Percentiles rank a stretch among this genome's conserved stretches.
These are phyloP conservation scores for Corymbia maculata DNA, from an alignment of 345 rosid species.

Conservation along the genomic window DNA sequence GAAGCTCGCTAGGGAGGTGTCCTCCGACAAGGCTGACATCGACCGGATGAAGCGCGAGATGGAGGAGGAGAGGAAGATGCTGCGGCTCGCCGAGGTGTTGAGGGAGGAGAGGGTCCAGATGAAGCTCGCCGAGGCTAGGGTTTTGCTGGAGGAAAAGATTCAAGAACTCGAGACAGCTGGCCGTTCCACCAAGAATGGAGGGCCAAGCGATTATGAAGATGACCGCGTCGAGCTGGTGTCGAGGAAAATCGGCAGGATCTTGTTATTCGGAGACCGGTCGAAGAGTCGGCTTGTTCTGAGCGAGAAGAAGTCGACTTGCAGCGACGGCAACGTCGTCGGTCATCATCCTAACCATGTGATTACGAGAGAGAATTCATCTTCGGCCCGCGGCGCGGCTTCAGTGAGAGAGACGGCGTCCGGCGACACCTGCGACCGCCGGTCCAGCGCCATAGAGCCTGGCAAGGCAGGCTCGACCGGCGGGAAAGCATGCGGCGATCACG, in stretches of 20 bases:
- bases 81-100: slow-evolving; percentile 57
- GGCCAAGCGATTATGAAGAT: not conserved
- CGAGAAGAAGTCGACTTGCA: not conserved
- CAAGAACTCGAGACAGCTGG: slow-evolving; percentile 27
- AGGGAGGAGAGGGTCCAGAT: slow-evolving; percentile 91
- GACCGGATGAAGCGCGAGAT: slow-evolving; percentile 47
- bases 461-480: not conserved
- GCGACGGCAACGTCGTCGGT: not conserved
- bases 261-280: not conserved
- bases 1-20: slow-evolving; percentile 45
- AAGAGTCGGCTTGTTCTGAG: not conserved
- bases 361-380: not conserved
- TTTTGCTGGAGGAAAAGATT: slow-evolving; percentile 61
- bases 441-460: not conserved
- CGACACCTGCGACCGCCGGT: slow-evolving; percentile 1
- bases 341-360: not conserved
- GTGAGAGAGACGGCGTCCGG: slow-evolving; percentile 5
- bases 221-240: not conserved
- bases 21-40: slow-evolving; percentile 36
- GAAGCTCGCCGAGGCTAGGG: slow-evolving; percentile 77
- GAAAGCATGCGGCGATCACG: not conserved
- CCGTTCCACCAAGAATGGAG: not conserved
- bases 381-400: not conserved
- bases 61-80: slow-evolving; percentile 79
- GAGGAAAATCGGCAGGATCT: slow-evolving; percentile 6